Evolutionary conservation across 2,329 filamentous ascomycete species (phyloP), one percentile per base, ranked within the genome.

Genomic region (Paraphoma chrysanthemicola): DNA sequence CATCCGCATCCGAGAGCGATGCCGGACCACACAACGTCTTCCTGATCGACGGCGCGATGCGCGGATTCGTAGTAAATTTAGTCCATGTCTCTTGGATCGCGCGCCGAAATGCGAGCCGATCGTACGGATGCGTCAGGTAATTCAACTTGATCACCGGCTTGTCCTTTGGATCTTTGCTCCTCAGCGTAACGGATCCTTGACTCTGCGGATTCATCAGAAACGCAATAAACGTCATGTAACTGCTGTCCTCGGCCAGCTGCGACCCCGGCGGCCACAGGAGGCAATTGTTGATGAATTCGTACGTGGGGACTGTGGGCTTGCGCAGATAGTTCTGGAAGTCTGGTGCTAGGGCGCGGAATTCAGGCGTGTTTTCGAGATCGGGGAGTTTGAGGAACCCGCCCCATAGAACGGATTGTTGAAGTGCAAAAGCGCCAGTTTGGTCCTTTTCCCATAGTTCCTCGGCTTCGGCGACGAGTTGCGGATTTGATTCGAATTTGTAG

Each of bases 91-190:
- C 80, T 0, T 79, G 68, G 28, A 75, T 64, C 2, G 64, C 60
- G 52, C 74, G 70, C 44, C 67, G 59, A 53, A 74, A 61, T 10
- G 69, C 54, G 9, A 68, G 64, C 1, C 78, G 78, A 62, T 89
- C 87, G 64, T 83, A 88, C 0, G 83, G 81, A 46, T 85, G 79
- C 0, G 74, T 74, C 1, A 87, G 74, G 67, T 82, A 85, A 28
- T 80, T 82, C 0, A 85, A 81, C 59, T 88, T 79, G 64, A 86
- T 83, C 2, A 77, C 66, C 0, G 86, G 80, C 7, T 85, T 82
- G 2, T 78, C 81, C 1, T 72, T 64, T 0, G 85, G 82, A 54
- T 88, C 78, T 0, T 82, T 69, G 0, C 85, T 87, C 46, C 82
- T 79, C 3, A 89, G 78, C 0, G 75, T 81, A 0, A 86, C 80